A percentile compares a stretch with the other conserved stretches of the same genome.
These are phyloP conservation scores for Luffa acutangula DNA, from an alignment of 306 rosid species.

Conservation along the genomic window DNA sequence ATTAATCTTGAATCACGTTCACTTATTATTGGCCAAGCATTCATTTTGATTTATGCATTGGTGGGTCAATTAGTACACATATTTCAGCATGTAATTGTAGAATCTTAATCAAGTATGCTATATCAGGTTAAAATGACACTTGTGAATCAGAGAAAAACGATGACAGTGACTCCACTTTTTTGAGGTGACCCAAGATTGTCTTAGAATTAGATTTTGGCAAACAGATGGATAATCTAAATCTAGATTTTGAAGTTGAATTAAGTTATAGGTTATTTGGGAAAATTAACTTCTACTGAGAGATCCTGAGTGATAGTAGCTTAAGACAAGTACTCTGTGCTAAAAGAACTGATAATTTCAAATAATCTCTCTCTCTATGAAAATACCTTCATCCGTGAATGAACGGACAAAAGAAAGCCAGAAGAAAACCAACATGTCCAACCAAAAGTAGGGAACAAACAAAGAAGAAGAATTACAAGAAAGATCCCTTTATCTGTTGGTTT, in stretches of 20 bases:
- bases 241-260: slow-evolving; percentile 1
- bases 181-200: not conserved
- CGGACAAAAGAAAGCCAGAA: not conserved
- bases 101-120: not conserved
- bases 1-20: not conserved
- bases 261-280: not conserved
- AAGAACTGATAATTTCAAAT: not conserved
- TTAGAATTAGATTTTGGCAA: not conserved
- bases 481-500: not conserved
- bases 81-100: not conserved
- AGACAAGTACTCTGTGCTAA: not conserved
- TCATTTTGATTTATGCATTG: not conserved
- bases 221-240: not conserved
- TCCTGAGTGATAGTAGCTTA: not conserved
- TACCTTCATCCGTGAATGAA: not conserved
- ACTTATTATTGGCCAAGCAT: not conserved
- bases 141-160: not conserved
- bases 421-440: not conserved
- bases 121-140: not conserved
- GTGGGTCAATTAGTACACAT: not conserved
- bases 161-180: not conserved
- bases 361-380: not conserved
- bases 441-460: not conserved
- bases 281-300: not conserved
- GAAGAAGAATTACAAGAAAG: not conserved